Percentiles rank a stretch among this genome's conserved stretches.
Conservation (phyloP, 2,329 filamentous ascomycete species). For the Blumeria graminis region DNA sequence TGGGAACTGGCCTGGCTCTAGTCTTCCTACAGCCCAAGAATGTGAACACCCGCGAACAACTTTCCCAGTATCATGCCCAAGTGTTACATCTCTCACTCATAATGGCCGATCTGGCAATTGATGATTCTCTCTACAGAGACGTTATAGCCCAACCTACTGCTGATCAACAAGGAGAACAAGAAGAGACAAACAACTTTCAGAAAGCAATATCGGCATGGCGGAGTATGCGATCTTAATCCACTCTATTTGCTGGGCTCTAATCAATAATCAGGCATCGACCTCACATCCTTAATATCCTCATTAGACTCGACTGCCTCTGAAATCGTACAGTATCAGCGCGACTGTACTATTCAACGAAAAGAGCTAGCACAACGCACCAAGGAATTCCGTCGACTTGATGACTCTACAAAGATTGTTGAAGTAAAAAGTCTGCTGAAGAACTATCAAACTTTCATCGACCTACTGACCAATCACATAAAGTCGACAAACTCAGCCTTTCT, state of each 20-base stretch:
- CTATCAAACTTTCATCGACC: constrained; percentile 96
- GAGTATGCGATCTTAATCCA: constrained; percentile 28
- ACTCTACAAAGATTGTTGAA: constrained; percentile 63
- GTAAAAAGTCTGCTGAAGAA: constrained; percentile 78
- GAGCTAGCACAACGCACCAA: constrained; percentile 98
- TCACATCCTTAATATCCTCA: constrained; percentile 58
- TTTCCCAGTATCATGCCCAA: too few species aligned
- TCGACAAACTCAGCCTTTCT: constrained; percentile 81
- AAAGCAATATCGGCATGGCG: constrained; percentile 89
- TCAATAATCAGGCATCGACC: constrained; percentile 46
- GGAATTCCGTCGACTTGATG: constrained; percentile 84
- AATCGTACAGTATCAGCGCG: constrained; percentile 76
- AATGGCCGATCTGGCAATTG: constrained; percentile 13
- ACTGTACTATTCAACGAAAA: constrained; percentile 88
- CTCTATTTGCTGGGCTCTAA: constrained; percentile 4
- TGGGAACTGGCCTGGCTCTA: too few species aligned
- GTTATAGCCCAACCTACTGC: constrained; percentile 4
- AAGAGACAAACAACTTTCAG: constrained; percentile 80
- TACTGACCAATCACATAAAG: constrained; percentile 89
- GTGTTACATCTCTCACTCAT: not conserved
- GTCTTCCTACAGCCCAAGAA: too few species aligned
- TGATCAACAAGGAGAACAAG: constrained; percentile 12
- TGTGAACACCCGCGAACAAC: too few species aligned
- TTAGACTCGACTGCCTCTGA: constrained; percentile 90
- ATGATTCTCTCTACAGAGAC: constrained; percentile 8